These are phyloP conservation scores for Globisporangium alternatum DNA, from an alignment of 352 stramenopile species.

Conservation along the genomic window DNA sequence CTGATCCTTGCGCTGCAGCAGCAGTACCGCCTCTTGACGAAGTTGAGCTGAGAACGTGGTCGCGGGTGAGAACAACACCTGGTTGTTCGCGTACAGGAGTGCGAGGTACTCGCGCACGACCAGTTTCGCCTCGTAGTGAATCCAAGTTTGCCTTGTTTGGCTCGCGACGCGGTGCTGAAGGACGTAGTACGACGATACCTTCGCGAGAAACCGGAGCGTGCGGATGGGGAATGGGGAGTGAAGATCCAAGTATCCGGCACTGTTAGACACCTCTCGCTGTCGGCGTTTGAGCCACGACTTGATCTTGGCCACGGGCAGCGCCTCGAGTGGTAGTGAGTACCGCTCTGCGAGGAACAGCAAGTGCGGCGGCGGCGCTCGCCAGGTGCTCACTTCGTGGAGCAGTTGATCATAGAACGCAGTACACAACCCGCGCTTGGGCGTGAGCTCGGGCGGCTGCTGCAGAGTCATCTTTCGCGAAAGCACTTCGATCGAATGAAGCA, in stretches of 20 bases:
- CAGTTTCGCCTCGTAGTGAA: constrained; percentile 31
- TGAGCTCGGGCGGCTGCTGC: neutral
- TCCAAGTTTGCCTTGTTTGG: constrained; percentile 25
- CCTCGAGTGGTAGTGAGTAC: constrained; percentile 30
- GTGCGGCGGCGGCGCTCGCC: constrained; percentile 25
- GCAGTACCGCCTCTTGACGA: constrained; percentile 24
- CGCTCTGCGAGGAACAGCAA: constrained; percentile 26
- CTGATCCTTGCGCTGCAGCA: constrained; percentile 21
- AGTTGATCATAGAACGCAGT: constrained; percentile 12
- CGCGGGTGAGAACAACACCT: constrained; percentile 21
- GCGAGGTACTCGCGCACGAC: constrained; percentile 37
- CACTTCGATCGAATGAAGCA: neutral
- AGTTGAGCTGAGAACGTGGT: constrained; percentile 29
- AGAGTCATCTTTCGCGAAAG: neutral
- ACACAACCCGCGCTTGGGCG: neutral
- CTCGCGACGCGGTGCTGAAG: constrained; percentile 23
- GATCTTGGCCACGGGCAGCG: constrained; percentile 28
- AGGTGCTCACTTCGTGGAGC: constrained; percentile 29
- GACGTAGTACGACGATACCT: constrained; percentile 33
- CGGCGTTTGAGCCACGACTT: constrained; percentile 25
- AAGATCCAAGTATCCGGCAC: constrained; percentile 29
- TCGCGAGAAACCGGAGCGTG: constrained; percentile 26
- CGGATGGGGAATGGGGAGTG: constrained; percentile 26
- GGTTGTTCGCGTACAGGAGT: constrained; percentile 28
- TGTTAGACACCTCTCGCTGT: neutral